These are phyloP conservation scores for Penicillium decumbens DNA, from an alignment of 2,329 filamentous ascomycete species.

Conservation along the genomic window DNA sequence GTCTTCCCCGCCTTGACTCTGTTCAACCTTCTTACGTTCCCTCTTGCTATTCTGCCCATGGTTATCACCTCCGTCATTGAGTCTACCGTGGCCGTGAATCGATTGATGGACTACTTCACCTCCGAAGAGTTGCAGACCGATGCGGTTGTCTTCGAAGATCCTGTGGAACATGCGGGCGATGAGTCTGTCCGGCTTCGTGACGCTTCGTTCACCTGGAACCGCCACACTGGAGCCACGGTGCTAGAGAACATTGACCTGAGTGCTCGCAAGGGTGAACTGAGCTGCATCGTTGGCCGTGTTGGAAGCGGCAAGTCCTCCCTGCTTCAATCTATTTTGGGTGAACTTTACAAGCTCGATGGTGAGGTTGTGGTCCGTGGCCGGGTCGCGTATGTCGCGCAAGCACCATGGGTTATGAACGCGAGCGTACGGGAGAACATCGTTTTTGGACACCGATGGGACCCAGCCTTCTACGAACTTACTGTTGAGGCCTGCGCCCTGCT, in stretches of 20 bases:
- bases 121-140: conserved; percentile 87
- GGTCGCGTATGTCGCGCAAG: conserved; percentile 87
- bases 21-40: conserved; percentile 95
- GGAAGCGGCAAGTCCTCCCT: conserved; percentile 92
- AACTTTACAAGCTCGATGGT: conserved; percentile 84
- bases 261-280: conserved; percentile 86
- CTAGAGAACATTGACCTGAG: conserved; percentile 82
- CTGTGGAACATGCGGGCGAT: conserved; percentile 72
- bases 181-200: conserved; percentile 79
- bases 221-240: conserved; percentile 62
- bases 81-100: conserved; percentile 83
- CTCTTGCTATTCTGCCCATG: conserved; percentile 90
- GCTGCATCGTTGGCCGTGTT: conserved; percentile 90
- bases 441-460: conserved; percentile 91
- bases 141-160: conserved; percentile 66
- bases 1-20: conserved; percentile 89
- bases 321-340: conserved; percentile 79
- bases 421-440: conserved; percentile 96
- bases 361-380: conserved; percentile 76
- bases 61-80: conserved; percentile 96
- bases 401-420: conserved; percentile 96
- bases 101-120: conserved; percentile 76
- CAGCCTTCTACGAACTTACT: conserved; percentile 88
- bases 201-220: conserved; percentile 92
- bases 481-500: conserved; percentile 83